Evolutionary conservation across 768 basidiomycete species (phyloP).

Genomic region (Clavaria fumosa): DNA sequence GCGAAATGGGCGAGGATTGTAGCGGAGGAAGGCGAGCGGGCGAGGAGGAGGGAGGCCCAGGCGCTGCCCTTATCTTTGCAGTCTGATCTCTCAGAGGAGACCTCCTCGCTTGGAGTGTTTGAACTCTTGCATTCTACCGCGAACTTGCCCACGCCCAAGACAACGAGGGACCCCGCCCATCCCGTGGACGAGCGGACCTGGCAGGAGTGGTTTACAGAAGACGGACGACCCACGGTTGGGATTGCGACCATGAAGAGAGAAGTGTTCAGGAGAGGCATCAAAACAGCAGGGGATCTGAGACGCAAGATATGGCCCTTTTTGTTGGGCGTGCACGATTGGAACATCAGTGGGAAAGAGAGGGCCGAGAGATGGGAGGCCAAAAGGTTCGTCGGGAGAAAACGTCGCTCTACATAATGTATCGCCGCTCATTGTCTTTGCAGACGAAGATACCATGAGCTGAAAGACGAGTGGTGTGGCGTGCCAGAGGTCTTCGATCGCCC

Average conservation of each 20-base stretch:
- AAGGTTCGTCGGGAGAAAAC: constrained; percentile 26
- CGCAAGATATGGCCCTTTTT: constrained; percentile 84
- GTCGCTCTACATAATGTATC: background rate
- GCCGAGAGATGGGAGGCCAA: constrained; percentile 45
- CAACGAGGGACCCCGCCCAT: constrained; percentile 65
- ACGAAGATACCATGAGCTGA: constrained; percentile 51
- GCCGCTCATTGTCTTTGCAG: constrained; percentile 23
- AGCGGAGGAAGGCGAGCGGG: constrained; percentile 92
- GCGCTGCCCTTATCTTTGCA: constrained; percentile 38
- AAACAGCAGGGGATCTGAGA: constrained; percentile 36
- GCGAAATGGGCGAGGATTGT: constrained; percentile 96
- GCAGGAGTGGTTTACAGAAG: constrained; percentile 61
- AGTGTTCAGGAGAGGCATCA: constrained; percentile 64
- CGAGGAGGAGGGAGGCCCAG: constrained; percentile 68
- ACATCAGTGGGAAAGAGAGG: constrained; percentile 46
- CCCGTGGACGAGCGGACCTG: constrained; percentile 66
- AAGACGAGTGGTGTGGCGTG: constrained; percentile 71
- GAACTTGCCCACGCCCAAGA: constrained; percentile 67
- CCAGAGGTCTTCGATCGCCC: constrained; percentile 68
- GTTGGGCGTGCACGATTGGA: constrained; percentile 75
- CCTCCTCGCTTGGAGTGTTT: constrained; percentile 71
- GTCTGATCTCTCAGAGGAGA: constrained; percentile 38
- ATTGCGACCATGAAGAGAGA: constrained; percentile 60
- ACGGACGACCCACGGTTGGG: constrained; percentile 51
- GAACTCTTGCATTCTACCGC: constrained; percentile 69